Percentiles rank a stretch among this genome's conserved stretches.
These are phyloP conservation scores for Dichotomocladium elegans DNA, from an alignment of 371 early-diverging fungal genomes.

Conservation along the genomic window DNA sequence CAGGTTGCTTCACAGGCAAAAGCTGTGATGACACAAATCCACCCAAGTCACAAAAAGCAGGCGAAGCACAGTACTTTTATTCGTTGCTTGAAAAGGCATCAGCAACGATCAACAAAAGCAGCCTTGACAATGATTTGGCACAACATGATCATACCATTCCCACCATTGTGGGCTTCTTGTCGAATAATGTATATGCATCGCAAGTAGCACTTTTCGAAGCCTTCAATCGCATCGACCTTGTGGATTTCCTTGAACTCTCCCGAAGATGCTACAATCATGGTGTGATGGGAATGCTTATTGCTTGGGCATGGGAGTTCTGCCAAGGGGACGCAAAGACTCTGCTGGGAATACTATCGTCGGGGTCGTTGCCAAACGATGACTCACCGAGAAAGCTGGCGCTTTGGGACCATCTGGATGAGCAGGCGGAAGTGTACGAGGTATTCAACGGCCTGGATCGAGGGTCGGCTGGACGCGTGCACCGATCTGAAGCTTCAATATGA, in stretches of 20 bases:
- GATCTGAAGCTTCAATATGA: slow-evolving; percentile 1
- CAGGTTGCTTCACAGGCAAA: slow-evolving; percentile 9
- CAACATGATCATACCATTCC: slow-evolving; percentile 16
- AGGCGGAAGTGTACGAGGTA: slow-evolving; percentile 13
- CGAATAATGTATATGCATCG: slow-evolving; percentile 13
- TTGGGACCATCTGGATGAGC: slow-evolving; percentile 14
- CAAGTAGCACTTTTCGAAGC: slow-evolving; percentile 9
- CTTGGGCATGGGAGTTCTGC: slow-evolving; percentile 15
- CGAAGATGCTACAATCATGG: slow-evolving; percentile 1
- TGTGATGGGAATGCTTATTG: slow-evolving; percentile 7
- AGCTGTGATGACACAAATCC: slow-evolving; percentile 1
- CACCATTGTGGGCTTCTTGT: slow-evolving; percentile 6
- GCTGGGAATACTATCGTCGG: too few species aligned
- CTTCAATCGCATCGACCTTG: neutral
- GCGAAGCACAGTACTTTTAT: neutral
- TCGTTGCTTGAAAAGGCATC: neutral
- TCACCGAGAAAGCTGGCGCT: neutral
- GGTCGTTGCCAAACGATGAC: neutral
- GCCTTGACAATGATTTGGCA: neutral
- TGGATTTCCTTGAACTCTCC: slow-evolving; percentile 8
- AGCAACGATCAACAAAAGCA: neutral
- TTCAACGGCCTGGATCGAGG: slow-evolving; percentile 4
- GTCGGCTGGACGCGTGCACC: slow-evolving; percentile 5
- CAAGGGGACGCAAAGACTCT: too few species aligned
- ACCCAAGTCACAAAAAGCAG: neutral